phyloP scores from a whole-genome alignment of 2,329 filamentous ascomycete species.

The Septoria linicola region DNA sequence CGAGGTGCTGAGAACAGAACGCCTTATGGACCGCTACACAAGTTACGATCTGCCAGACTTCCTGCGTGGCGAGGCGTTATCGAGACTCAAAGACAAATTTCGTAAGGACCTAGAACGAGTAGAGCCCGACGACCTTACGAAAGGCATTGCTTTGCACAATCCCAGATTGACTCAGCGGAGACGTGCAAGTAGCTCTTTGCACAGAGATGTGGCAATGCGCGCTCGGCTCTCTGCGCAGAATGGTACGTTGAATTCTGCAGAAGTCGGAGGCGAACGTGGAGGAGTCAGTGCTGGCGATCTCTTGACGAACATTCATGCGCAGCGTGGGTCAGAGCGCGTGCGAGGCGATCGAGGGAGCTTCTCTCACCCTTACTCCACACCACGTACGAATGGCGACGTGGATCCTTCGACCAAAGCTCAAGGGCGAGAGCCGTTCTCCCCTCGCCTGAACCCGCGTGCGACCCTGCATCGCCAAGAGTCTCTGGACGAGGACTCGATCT shows the following conservation, averaged over 20 bases:
- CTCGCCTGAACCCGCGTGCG: constrained; percentile 36
- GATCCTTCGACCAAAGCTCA: constrained; percentile 47
- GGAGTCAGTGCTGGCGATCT: constrained; percentile 64
- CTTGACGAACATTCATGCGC: constrained; percentile 71
- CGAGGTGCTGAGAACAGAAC: constrained; percentile 89
- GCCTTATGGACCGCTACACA: constrained; percentile 90
- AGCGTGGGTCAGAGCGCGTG: constrained; percentile 57
- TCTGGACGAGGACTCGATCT: constrained; percentile 82
- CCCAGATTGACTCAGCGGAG: constrained; percentile 61
- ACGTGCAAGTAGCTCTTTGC: constrained; percentile 68
- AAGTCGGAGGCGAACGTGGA: constrained; percentile 32
- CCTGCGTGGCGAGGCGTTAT: constrained; percentile 76
- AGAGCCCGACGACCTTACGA: constrained; percentile 75
- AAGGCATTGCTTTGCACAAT: constrained; percentile 95
- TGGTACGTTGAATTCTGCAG: constrained; percentile 21
- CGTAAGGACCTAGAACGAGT: constrained; percentile 72
- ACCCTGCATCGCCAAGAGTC: constrained; percentile 71
- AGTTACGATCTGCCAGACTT: constrained; percentile 89
- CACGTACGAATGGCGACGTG: constrained; percentile 36
- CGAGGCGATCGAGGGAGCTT: constrained; percentile 45
- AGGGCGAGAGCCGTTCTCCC: constrained; percentile 43
- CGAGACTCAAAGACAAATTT: constrained; percentile 91
- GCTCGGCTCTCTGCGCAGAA: constrained; percentile 51
- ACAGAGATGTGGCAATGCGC: constrained; percentile 74
- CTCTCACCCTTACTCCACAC: constrained; percentile 49